Percentiles rank a stretch among this genome's conserved stretches.
phyloP scores from a whole-genome alignment of 805 yeast species.

The Cyberlindnera samutprakarnensis region DNA sequence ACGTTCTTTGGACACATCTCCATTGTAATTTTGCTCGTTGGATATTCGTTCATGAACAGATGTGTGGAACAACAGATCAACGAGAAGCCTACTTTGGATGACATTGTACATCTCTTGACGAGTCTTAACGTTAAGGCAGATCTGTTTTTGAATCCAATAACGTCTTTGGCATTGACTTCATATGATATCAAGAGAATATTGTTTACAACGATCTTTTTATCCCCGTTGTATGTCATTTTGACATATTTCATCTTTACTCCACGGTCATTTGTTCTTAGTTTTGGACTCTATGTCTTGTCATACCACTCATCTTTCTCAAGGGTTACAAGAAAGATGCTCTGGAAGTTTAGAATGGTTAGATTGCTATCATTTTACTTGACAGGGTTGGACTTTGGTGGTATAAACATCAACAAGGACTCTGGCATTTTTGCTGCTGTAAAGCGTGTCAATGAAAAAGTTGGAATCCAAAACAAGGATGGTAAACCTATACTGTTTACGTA shows the following conservation, averaged over 20 bases:
- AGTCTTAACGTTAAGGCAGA: conserved; percentile 71
- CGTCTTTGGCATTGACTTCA: conserved; percentile 61
- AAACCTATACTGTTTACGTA: conserved; percentile 77
- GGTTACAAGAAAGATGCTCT: conserved; percentile 73
- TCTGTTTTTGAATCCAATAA: conserved; percentile 71
- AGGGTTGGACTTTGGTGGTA: conserved; percentile 69
- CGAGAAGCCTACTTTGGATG: conserved; percentile 76
- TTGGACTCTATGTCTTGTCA: conserved; percentile 58
- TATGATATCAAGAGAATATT: conserved; percentile 74
- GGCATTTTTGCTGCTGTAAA: conserved; percentile 37
- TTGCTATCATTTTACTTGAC: conserved; percentile 73
- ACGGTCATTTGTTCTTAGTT: conserved; percentile 48
- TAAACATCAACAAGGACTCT: conserved; percentile 32
- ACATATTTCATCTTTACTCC: conserved; percentile 68
- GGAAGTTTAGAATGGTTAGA: conserved; percentile 75
- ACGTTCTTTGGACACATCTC: conserved; percentile 79
- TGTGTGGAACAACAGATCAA: conserved; percentile 52
- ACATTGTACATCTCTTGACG: conserved; percentile 70
- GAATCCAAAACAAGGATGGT: conserved; percentile 26
- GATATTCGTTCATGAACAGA: conserved; percentile 52
- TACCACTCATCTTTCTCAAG: conserved; percentile 84
- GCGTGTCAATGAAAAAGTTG: conserved; percentile 28
- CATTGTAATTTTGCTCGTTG: conserved; percentile 51
- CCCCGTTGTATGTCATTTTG: conserved; percentile 74
- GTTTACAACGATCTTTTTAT: conserved; percentile 76